phyloP scores from a whole-genome alignment of 1,284 basidiomycete genomes.

The Boletus smithii region DNA sequence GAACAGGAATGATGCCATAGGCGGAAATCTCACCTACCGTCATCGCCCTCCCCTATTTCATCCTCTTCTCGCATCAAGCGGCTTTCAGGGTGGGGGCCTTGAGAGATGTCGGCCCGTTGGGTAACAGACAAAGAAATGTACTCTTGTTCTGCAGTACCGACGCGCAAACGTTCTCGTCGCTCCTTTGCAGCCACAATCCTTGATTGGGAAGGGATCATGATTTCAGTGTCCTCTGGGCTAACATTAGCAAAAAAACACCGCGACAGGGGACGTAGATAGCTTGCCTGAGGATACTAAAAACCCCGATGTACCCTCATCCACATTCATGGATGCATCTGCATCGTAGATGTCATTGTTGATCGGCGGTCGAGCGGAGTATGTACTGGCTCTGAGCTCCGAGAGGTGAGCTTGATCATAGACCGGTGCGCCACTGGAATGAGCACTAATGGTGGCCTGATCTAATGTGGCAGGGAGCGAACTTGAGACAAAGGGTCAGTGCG shows the following conservation, averaged over 20 bases:
- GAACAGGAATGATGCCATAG: slow-evolving; percentile 10
- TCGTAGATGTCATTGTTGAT: slow-evolving; percentile 42
- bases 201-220: slow-evolving; percentile 70
- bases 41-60: slow-evolving; percentile 88
- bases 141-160: slow-evolving; percentile 56
- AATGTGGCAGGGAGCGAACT: slow-evolving; percentile 41
- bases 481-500: slow-evolving; percentile 12
- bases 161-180: slow-evolving; percentile 64
- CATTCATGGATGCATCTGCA: slow-evolving; percentile 52
- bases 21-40: slow-evolving; percentile 56
- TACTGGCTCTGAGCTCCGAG: slow-evolving; percentile 79
- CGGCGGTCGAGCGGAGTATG: slow-evolving; percentile 57
- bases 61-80: slow-evolving; percentile 89
- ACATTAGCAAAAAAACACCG: slow-evolving; percentile 3
- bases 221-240: slow-evolving; percentile 30
- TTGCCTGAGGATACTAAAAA: slow-evolving; percentile 40
- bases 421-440: slow-evolving; percentile 45
- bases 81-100: slow-evolving; percentile 87
- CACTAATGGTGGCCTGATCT: slow-evolving; percentile 52
- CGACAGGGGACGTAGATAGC: slow-evolving; percentile 6
- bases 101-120: slow-evolving; percentile 46
- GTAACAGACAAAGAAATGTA: slow-evolving; percentile 81
- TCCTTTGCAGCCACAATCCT: slow-evolving; percentile 78
- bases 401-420: slow-evolving; percentile 78
- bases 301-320: slow-evolving; percentile 41